Evolutionary conservation across 148 eudicot genomes (phyloP).

Genomic region (Rhododendron kiyosumense): DNA sequence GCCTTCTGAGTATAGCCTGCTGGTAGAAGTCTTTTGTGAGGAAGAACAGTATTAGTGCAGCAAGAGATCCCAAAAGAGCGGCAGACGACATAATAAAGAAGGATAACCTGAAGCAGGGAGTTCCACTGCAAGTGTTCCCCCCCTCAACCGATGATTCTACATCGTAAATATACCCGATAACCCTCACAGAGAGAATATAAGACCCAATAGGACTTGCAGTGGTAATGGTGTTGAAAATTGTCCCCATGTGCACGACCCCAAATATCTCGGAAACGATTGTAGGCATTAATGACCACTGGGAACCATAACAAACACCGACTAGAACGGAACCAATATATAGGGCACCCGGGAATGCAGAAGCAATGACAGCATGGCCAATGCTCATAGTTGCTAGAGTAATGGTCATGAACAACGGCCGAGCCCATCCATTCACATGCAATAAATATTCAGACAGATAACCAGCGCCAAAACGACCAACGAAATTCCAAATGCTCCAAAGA

Average conservation of each 20-base stretch:
- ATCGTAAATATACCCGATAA: conserved; percentile 29
- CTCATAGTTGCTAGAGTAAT: conserved; percentile 54
- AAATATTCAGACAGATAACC: conserved; percentile 66
- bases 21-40: conserved; percentile 49
- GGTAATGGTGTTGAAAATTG: conserved; percentile 65
- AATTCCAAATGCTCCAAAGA: conserved; percentile 80
- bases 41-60: conserved; percentile 39
- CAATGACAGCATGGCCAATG: conserved; percentile 54
- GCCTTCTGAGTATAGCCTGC: conserved; percentile 28
- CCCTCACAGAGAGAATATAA: conserved; percentile 57
- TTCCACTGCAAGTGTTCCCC: conserved; percentile 43
- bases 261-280: conserved; percentile 68
- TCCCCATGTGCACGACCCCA: conserved; percentile 60
- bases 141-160: not conserved
- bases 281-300: conserved; percentile 79
- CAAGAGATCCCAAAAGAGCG: conserved; percentile 45
- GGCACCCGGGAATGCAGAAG: conserved; percentile 54
- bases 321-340: conserved; percentile 53
- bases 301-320: conserved; percentile 66
- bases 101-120: conserved; percentile 51
- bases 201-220: conserved; percentile 72
- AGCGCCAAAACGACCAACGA: conserved; percentile 73
- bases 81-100: conserved; percentile 59
- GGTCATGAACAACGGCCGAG: conserved; percentile 59
- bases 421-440: conserved; percentile 45